Base-by-base conservation (phyloP, 2,329 filamentous ascomycete genomes). In the Ophiostoma australiae region DNA sequence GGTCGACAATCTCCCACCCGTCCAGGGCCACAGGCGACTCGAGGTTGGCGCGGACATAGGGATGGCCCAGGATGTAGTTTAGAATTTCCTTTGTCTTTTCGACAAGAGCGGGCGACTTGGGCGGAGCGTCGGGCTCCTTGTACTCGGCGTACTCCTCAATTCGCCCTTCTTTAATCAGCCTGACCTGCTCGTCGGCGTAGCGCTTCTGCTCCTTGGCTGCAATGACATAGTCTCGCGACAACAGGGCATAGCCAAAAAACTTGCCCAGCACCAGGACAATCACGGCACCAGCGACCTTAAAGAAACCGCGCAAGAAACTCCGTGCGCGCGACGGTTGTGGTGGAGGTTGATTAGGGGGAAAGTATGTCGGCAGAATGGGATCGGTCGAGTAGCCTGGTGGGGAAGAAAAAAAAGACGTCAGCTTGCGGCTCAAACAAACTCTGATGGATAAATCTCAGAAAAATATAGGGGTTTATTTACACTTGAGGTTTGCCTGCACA, bases 71-170 rank as follows among this genome's bases (percentile, higher is more conserved):
- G 31, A 69, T 69, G 48, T 61, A 61, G 17, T 13, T 31, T 3
- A 69, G 20, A 20, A 69, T 69, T 31, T 55, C 68, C 23, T 10
- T 27, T n/a, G 44, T 58, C 48, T 69, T 69, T 20, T 13, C 20
- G 3, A 41, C n/a, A 8, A 66, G 20, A 23, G 63, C 63, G 8
- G 35, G 20, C 63, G 63, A 23, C 63, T 23, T 37, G 17, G 63
- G 35, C n/a, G 20, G 10, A 3, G 63, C 63, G 20, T 35, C 63
- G 35, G 63, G 63, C 63, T 66, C 63, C 11, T 66, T 35, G 20
- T 39, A 66, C 33, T 13, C 10, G 33, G 63, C 63, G 20, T 39
- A 66, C 63, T 66, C 63, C 20, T 66, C 63, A 15, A 66, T 66
- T 2, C 33, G 17, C 11, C 63, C 63, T 13, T 39, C 63, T 10